Evolutionary conservation across 1,139 yeast genomes (phyloP).

Genomic region (Tardiomyces blankii): DNA sequence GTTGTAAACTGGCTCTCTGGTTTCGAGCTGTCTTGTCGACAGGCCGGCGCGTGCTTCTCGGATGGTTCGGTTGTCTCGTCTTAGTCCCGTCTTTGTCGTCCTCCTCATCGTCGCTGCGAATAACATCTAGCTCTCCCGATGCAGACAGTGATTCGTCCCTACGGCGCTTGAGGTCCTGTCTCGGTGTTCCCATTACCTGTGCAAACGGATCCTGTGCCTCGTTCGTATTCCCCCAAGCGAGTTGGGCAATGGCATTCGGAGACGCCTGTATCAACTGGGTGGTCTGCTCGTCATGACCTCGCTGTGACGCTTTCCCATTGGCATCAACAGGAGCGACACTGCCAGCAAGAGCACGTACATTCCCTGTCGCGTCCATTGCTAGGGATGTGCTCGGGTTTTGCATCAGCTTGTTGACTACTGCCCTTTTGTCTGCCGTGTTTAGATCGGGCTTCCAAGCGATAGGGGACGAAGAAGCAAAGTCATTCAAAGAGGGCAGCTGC

Average conservation of each 20-base stretch:
- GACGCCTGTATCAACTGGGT: neutral
- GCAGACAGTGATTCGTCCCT: slow-evolving; percentile 1
- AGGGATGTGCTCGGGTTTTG: neutral
- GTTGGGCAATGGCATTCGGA: neutral
- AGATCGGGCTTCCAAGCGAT: neutral
- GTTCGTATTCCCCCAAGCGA: slow-evolving; percentile 2
- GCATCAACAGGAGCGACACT: no score
- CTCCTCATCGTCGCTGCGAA: slow-evolving; percentile 10
- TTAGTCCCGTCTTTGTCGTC: neutral
- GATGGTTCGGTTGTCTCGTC: neutral
- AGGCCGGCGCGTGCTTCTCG: neutral
- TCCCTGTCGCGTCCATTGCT: neutral
- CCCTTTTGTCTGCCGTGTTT: neutral
- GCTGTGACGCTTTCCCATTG: neutral
- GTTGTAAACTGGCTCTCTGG: no score
- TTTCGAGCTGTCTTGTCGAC: no score
- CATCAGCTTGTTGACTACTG: neutral
- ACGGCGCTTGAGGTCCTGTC: slow-evolving; percentile 2
- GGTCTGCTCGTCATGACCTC: neutral
- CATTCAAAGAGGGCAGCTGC: neutral
- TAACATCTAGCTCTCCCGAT: slow-evolving; percentile 7
- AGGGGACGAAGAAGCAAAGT: neutral
- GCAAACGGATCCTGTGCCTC: slow-evolving; percentile 5
- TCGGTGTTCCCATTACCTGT: slow-evolving; percentile 9
- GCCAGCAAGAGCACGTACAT: neutral